Evolutionary conservation across 2,329 filamentous ascomycete genomes (phyloP).

Genomic region (Diaporthe nobilis): DNA sequence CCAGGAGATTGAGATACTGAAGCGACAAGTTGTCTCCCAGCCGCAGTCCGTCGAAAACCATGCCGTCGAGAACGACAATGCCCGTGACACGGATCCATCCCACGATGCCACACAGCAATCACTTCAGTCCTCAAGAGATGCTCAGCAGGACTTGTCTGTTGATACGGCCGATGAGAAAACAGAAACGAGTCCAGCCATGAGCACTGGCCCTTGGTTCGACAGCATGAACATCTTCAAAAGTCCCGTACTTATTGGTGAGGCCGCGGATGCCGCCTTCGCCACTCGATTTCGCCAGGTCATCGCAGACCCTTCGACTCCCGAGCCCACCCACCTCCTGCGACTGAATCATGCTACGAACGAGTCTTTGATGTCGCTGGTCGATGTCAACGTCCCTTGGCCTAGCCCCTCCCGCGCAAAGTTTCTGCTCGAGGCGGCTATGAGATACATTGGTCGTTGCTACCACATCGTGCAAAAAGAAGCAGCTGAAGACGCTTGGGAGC

Average conservation of each 20-base stretch:
- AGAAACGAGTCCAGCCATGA: neutral
- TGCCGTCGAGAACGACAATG: neutral
- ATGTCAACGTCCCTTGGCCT: neutral
- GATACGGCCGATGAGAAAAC: neutral
- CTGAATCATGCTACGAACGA: neutral
- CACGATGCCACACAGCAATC: neutral
- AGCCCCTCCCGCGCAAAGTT: neutral
- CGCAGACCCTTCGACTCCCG: neutral
- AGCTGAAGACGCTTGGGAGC: neutral
- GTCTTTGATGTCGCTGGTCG: neutral
- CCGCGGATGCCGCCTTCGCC: neutral
- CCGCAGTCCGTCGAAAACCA: neutral
- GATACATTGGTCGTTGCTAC: neutral
- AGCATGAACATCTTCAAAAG: neutral
- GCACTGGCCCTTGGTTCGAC: neutral
- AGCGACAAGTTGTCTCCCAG: neutral
- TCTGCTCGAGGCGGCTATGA: neutral
- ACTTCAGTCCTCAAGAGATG: neutral
- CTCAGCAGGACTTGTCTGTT: neutral
- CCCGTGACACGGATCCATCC: neutral
- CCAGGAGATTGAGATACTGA: neutral
- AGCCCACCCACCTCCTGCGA: neutral
- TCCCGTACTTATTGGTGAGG: neutral
- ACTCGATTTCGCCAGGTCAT: neutral
- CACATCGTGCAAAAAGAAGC: neutral